These are phyloP conservation scores for Chondrus crispus DNA, from an alignment of 23 red algal species.

Conservation along the genomic window DNA sequence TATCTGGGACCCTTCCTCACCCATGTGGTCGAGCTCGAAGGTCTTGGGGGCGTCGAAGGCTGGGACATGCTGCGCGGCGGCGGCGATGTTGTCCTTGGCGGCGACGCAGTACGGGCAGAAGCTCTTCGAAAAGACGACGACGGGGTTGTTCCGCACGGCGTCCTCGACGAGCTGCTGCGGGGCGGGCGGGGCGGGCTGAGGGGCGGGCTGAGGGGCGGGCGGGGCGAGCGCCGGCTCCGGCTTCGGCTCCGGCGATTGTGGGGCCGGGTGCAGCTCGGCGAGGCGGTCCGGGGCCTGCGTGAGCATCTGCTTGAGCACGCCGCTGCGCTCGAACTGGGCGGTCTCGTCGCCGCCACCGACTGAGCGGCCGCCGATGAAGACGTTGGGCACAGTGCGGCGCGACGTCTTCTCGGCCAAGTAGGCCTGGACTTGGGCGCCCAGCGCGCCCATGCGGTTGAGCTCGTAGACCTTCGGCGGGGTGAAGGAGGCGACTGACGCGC, in stretches of 20 bases:
- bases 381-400: conserved; percentile 89
- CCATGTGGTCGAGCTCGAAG: conserved; percentile 71
- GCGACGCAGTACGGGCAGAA: conserved; percentile 69
- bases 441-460: conserved; percentile 51
- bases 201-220: no score
- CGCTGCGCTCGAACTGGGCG: not conserved
- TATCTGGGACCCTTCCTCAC: conserved; percentile 52
- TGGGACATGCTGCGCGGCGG: not conserved
- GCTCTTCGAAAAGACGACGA: conserved; percentile 84
- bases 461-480: conserved; percentile 59
- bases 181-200: not conserved
- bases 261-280: not conserved
- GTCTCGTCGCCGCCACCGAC: conserved; percentile 89
- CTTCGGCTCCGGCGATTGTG: not conserved
- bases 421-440: conserved; percentile 60
- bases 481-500: conserved; percentile 23
- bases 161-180: conserved; percentile 15
- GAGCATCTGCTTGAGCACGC: conserved; percentile 64
- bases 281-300: conserved; percentile 36
- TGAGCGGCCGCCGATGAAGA: conserved; percentile 76
- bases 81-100: conserved; percentile 61
- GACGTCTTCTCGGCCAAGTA: conserved; percentile 61
- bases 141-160: conserved; percentile 28
- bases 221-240: not conserved
- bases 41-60: not conserved